Percentiles rank a stretch among this genome's conserved stretches.
phyloP scores from a whole-genome alignment of 176 grass and related monocot genomes.

The Avena atlantica region DNA sequence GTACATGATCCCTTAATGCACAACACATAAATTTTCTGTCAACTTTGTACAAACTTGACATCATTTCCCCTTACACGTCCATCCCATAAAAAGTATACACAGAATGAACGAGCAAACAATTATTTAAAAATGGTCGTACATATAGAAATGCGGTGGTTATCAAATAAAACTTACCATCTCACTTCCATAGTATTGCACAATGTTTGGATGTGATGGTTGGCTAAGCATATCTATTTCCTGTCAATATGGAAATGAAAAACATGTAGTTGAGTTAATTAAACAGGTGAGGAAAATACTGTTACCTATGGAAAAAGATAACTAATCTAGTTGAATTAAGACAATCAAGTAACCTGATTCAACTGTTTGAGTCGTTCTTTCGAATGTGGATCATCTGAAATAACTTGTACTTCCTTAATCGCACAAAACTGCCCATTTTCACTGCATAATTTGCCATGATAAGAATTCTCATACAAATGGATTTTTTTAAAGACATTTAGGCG shows the following conservation, averaged over 20 bases:
- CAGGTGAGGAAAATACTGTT: slow-evolving; percentile 18
- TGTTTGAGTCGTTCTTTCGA: slow-evolving; percentile 96
- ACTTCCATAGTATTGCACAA: slow-evolving; percentile 90
- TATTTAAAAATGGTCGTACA: neutral
- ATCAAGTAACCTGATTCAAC: slow-evolving; percentile 78
- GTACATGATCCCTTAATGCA: slow-evolving; percentile 1
- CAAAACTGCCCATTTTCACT: slow-evolving; percentile 94
- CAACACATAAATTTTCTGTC: too few relatives aligned
- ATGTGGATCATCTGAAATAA: slow-evolving; percentile 93
- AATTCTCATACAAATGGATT: neutral
- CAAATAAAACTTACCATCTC: slow-evolving; percentile 70
- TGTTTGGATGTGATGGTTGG: slow-evolving; percentile 85
- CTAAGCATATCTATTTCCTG: slow-evolving; percentile 97
- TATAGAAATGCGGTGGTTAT: slow-evolving; percentile 25
- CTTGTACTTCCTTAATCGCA: slow-evolving; percentile 95
- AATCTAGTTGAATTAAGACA: slow-evolving; percentile 26
- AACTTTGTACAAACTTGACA: neutral
- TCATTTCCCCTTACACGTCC: neutral
- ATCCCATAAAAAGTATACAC: neutral
- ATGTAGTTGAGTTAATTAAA: slow-evolving; percentile 35
- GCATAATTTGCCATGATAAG: slow-evolving; percentile 37
- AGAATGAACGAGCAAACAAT: slow-evolving; percentile 1
- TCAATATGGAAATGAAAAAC: slow-evolving; percentile 32
- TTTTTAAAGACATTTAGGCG: neutral
- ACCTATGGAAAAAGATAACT: neutral